Evolutionary conservation across 495 filamentous ascomycete species (phyloP).

Genomic region (Penicillium atrosanguineum): DNA sequence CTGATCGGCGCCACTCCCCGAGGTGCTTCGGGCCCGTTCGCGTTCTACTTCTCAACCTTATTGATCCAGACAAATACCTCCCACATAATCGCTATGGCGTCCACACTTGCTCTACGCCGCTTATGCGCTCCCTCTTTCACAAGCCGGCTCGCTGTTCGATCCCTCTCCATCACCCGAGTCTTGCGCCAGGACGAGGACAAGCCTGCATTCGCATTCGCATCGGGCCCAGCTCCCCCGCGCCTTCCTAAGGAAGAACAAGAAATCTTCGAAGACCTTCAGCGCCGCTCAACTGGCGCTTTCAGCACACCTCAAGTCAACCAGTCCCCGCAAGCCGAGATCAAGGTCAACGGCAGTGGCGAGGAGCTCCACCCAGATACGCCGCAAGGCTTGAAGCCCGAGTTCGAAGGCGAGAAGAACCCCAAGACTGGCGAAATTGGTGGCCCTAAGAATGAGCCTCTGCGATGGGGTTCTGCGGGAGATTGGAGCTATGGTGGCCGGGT

Average conservation of each 20-base stretch:
- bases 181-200: conserved; percentile 30
- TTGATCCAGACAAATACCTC: conserved; percentile 4
- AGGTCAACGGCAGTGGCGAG: conserved; percentile 53
- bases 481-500: conserved; percentile 96
- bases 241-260: conserved; percentile 88
- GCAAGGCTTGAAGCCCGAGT: conserved; percentile 80
- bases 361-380: conserved; percentile 69
- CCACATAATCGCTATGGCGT: conserved; percentile 14
- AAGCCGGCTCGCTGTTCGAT: conserved; percentile 24
- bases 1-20: conserved; percentile 18
- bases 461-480: conserved; percentile 79
- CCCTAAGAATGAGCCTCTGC: conserved; percentile 93
- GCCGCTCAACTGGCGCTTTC: conserved; percentile 68
- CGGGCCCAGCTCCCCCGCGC: conserved; percentile 71
- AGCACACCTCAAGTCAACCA: conserved; percentile 53
- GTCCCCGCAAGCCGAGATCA: conserved; percentile 32
- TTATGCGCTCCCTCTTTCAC: conserved; percentile 17
- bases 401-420: conserved; percentile 89
- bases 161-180: conserved; percentile 32
- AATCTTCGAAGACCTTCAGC: conserved; percentile 85
- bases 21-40: conserved; percentile 1
- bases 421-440: conserved; percentile 96
- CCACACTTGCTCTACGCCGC: conserved; percentile 14
- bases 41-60: conserved; percentile 2
- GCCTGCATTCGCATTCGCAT: conserved; percentile 37